Base-by-base conservation (phyloP, 2,329 filamentous ascomycete genomes). In the Alternaria arborescens region DNA sequence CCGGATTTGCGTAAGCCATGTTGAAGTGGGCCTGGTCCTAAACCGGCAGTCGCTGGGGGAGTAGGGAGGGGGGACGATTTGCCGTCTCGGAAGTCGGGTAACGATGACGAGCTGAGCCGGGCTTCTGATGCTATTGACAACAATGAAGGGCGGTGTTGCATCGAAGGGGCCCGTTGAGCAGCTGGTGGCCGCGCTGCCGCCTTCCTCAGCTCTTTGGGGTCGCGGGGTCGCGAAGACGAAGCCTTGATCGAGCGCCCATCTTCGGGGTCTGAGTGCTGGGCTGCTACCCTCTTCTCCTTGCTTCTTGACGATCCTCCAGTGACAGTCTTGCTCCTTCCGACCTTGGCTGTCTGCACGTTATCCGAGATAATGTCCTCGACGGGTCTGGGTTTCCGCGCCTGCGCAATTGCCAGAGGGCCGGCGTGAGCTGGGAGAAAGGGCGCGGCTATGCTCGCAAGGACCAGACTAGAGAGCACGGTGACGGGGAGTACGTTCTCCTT, bases 401-500 rank as follows among this genome's bases (percentile, higher is more conserved):
- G 92, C 18, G 91, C 91, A 71, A 95, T 88, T 46, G 92, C 92
- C 55, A 95, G 83, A 16, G 92, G 92, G 1, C 92, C 92, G 32
- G 90, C 91, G 86, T 90, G 92, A 75, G 84, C 85, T n/a, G 91
- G 89, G 18, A 95, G 84, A 66, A 90, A 85, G 12, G 92, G 92
- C 34, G 91, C 84, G 12, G 89, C 92, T 53, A 94, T 83, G 71
- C 90, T 91, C 53, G 90, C 91, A 55, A 94, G 83, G 38, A 94
- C 89, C 71, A 95, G 88, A 78, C 91, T 94, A 38, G 91, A 90
- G 34, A 95, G 86, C 2, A 95, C 89, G 7, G 91, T 92, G 55
- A 94, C 91, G 8, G 92, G 92, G 40, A 94, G 79, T 6, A 91
- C 85, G 76, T 95, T 95, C 78, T 94, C 91, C 74, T 88, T 90